Evolutionary conservation across 257 asterid genomes (phyloP).

Genomic region (Phtheirospermum japonicum): DNA sequence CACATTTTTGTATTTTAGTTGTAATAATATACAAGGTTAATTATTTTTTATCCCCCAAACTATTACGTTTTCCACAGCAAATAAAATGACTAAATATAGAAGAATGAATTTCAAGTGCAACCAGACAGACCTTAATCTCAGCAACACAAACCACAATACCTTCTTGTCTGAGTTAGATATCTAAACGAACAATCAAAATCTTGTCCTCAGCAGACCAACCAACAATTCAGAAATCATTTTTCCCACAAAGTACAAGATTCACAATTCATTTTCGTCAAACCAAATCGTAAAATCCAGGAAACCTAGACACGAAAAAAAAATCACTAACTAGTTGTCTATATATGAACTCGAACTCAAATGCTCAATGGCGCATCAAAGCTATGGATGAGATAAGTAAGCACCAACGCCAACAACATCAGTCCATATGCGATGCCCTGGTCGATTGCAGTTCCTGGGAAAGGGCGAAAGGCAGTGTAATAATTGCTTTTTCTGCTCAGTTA

Average conservation of each 20-base stretch:
- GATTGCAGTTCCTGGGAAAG: slow-evolving; percentile 62
- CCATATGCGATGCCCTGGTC: slow-evolving; percentile 73
- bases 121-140: neutral
- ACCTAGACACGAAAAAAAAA: too few species aligned
- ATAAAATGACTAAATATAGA: neutral
- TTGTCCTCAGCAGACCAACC: slow-evolving; percentile 19
- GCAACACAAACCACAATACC: neutral
- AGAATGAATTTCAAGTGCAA: neutral
- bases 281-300: slow-evolving; percentile 10
- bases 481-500: neutral
- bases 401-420: slow-evolving; percentile 68
- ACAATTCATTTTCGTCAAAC: slow-evolving; percentile 14
- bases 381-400: slow-evolving; percentile 72
- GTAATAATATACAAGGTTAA: too few species aligned
- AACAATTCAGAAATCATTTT: slow-evolving; percentile 6
- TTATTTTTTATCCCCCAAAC: too few species aligned
- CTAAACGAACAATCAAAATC: slow-evolving; percentile 14
- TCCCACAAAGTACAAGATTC: slow-evolving; percentile 16
- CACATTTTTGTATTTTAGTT: too few species aligned
- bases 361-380: slow-evolving; percentile 47
- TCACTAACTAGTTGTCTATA: slow-evolving; percentile 7
- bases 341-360: slow-evolving; percentile 30
- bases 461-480: too few species aligned
- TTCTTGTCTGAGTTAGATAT: neutral
- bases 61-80: neutral